These are phyloP conservation scores for Crinitomyces ghanaensis DNA, from an alignment of 805 yeast species.

Conservation along the genomic window DNA sequence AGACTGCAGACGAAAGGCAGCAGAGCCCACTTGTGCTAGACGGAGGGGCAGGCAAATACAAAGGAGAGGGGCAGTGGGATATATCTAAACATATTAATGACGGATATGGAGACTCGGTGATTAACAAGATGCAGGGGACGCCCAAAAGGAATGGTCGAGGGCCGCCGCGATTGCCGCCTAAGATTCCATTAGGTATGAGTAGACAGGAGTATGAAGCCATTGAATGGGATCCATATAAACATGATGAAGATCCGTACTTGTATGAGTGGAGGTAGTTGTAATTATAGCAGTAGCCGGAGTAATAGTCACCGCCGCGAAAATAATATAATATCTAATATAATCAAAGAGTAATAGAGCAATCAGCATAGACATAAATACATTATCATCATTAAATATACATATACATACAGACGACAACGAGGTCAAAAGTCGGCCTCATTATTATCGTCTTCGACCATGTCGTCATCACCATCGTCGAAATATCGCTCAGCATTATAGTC, in stretches of 20 bases:
- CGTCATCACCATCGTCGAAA: slow-evolving; percentile 55
- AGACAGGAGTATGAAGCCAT: slow-evolving; percentile 16
- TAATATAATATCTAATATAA: too few relatives aligned
- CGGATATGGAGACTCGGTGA: slow-evolving; percentile 27
- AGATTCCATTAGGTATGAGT: slow-evolving; percentile 20
- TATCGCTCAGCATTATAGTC: slow-evolving; percentile 73
- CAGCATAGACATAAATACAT: too few relatives aligned
- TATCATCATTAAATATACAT: too few relatives aligned
- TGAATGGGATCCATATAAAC: slow-evolving; percentile 9
- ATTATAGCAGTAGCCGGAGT: too few relatives aligned
- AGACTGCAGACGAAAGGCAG: slow-evolving; percentile 4
- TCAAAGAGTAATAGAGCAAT: too few relatives aligned
- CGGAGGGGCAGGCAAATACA: slow-evolving; percentile 17
- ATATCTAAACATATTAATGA: slow-evolving; percentile 25
- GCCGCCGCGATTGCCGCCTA: slow-evolving; percentile 16
- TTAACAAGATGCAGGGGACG: slow-evolving; percentile 15
- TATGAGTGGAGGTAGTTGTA: too few relatives aligned
- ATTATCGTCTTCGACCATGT: slow-evolving; percentile 42
- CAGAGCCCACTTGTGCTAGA: slow-evolving; percentile 17
- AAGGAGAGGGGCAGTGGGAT: slow-evolving; percentile 22
- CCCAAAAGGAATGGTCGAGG: slow-evolving; percentile 4
- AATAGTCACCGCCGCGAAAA: too few relatives aligned
- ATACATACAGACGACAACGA: not conserved
- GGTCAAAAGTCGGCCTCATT: slow-evolving; percentile 58
- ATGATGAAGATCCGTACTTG: slow-evolving; percentile 14